phyloP scores from a whole-genome alignment of 768 basidiomycete genomes.

The Boletus bicolor region DNA sequence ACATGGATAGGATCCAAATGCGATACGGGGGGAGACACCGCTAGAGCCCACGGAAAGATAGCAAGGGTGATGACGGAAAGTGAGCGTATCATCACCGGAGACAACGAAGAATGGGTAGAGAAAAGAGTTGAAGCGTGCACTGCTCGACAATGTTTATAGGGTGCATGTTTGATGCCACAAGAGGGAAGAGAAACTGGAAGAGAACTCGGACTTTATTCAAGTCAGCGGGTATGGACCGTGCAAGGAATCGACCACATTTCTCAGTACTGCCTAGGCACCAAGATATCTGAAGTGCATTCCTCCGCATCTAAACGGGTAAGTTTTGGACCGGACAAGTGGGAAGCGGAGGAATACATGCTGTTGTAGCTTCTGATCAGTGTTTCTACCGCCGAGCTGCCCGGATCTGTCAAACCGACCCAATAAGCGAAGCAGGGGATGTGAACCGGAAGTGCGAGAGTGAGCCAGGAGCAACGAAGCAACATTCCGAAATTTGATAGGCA shows the following conservation, averaged over 20 bases:
- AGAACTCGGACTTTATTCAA: neutral
- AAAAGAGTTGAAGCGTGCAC: too few relatives aligned
- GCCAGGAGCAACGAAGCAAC: neutral
- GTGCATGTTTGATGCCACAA: neutral
- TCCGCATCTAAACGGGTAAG: neutral
- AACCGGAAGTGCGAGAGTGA: neutral
- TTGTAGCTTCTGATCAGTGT: neutral
- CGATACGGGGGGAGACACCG: neutral
- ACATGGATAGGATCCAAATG: conserved; percentile 43
- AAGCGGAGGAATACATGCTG: neutral
- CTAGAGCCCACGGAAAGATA: conserved; percentile 28
- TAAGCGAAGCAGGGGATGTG: neutral
- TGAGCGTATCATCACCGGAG: conserved; percentile 11
- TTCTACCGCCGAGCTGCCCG: neutral
- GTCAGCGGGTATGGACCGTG: neutral
- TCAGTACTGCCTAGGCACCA: neutral
- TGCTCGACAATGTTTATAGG: neutral
- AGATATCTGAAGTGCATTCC: too few relatives aligned
- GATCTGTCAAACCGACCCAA: neutral
- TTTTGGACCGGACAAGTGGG: neutral
- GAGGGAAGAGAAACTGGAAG: too few relatives aligned
- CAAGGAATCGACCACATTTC: neutral
- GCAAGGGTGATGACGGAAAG: conserved; percentile 28
- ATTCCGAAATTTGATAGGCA: too few relatives aligned
- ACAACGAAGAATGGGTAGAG: neutral